Percentiles rank a stretch among this genome's conserved stretches.
These are phyloP conservation scores for Diaporthe sp. DNA, from an alignment of 2,329 filamentous ascomycete genomes.

Conservation along the genomic window DNA sequence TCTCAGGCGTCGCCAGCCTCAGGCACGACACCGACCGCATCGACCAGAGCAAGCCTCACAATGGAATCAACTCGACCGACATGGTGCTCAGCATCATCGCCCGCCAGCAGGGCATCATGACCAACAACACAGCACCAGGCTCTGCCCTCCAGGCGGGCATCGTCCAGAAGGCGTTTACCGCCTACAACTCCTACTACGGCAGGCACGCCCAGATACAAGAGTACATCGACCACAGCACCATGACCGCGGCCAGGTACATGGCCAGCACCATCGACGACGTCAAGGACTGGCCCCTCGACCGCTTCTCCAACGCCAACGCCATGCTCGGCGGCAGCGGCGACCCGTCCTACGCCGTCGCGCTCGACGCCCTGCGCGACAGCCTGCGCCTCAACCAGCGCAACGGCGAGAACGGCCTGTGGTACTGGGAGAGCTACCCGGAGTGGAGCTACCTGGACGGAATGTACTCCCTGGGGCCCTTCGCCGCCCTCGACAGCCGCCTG, in stretches of 20 bases:
- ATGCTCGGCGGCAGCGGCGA: not conserved
- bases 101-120: conserved; percentile 37
- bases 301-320: conserved; percentile 10
- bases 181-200: not conserved
- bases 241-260: not conserved
- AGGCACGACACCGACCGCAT: not conserved
- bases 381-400: conserved; percentile 42
- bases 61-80: conserved; percentile 6
- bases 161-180: conserved; percentile 21
- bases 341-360: too few relatives aligned
- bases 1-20: not conserved
- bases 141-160: conserved; percentile 38
- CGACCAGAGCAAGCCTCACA: not conserved
- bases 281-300: conserved; percentile 23
- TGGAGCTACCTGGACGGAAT: conserved; percentile 67
- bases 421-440: conserved; percentile 55
- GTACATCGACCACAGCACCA: not conserved
- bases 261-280: not conserved
- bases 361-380: conserved; percentile 7
- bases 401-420: conserved; percentile 49
- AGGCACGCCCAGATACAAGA: not conserved
- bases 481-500: conserved; percentile 50
- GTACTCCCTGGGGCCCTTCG: conserved; percentile 55
- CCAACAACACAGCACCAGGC: not conserved
- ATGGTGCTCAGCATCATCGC: conserved; percentile 37